phyloP scores from a whole-genome alignment of 306 rosid species.

The Cucurbita maxima region DNA sequence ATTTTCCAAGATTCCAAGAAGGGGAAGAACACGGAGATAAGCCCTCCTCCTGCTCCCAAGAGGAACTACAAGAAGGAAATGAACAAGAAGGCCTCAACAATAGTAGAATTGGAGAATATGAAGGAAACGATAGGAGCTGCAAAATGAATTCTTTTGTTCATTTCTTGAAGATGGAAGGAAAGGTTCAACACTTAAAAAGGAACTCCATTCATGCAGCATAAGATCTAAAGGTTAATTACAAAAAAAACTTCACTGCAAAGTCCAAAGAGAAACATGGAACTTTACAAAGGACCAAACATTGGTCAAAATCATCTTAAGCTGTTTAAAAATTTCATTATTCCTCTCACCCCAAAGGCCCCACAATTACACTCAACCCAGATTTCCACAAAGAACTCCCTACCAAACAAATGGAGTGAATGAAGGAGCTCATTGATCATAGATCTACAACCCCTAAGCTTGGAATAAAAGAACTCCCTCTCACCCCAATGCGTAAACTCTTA shows the following conservation, averaged over 20 bases:
- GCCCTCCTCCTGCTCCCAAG: not conserved
- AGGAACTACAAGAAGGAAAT: not conserved
- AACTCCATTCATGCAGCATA: not conserved
- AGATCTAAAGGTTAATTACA: not conserved
- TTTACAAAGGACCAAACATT: not conserved
- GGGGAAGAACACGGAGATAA: no score
- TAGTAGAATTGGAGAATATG: not conserved
- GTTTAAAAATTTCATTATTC: no score
- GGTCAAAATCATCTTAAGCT: not conserved
- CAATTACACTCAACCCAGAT: not conserved
- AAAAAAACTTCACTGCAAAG: not conserved
- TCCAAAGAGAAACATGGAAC: not conserved
- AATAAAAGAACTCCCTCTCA: no score
- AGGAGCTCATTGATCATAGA: not conserved
- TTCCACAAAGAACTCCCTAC: not conserved
- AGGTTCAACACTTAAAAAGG: not conserved
- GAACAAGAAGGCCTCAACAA: not conserved
- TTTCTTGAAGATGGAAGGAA: not conserved
- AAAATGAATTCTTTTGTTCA: not conserved
- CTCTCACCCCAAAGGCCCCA: not conserved
- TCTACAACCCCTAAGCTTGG: not conserved
- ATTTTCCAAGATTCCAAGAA: no score
- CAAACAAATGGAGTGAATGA: not conserved
- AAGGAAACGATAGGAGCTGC: not conserved
- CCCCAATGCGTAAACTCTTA: not conserved